phyloP scores from a whole-genome alignment of 495 filamentous ascomycete species.

The Niebla homalea region DNA sequence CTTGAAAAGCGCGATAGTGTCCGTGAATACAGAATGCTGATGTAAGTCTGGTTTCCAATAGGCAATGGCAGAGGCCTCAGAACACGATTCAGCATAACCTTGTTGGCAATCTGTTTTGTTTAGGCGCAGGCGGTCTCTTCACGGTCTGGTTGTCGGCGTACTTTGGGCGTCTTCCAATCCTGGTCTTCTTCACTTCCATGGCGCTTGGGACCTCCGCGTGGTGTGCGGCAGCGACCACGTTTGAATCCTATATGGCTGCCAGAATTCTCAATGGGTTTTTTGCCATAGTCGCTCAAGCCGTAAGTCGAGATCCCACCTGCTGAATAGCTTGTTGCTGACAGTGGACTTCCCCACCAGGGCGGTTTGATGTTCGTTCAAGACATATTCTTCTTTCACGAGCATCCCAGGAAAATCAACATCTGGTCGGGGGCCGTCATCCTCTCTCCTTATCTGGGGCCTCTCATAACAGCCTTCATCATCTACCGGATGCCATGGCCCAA shows the following conservation, averaged over 20 bases:
- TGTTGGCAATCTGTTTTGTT: slow-evolving; percentile 45
- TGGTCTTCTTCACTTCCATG: slow-evolving; percentile 43
- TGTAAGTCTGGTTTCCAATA: background rate
- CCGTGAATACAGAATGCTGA: background rate
- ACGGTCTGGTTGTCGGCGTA: slow-evolving; percentile 41
- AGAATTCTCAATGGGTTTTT: slow-evolving; percentile 53
- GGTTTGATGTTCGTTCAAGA: slow-evolving; percentile 53
- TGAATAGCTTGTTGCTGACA: too few relatives aligned
- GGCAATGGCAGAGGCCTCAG: slow-evolving; percentile 22
- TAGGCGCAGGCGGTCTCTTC: slow-evolving; percentile 42
- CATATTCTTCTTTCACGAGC: slow-evolving; percentile 54
- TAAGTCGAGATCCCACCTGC: slow-evolving; percentile 7
- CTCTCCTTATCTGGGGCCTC: slow-evolving; percentile 47
- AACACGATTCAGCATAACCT: slow-evolving; percentile 40
- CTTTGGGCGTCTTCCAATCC: slow-evolving; percentile 46
- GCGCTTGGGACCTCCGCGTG: slow-evolving; percentile 37
- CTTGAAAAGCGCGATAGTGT: background rate
- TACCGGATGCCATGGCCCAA: slow-evolving; percentile 36
- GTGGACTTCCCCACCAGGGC: slow-evolving; percentile 24
- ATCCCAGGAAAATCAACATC: slow-evolving; percentile 49
- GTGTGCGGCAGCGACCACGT: slow-evolving; percentile 38
- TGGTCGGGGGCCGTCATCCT: slow-evolving; percentile 40
- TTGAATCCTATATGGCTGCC: slow-evolving; percentile 44
- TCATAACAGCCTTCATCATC: slow-evolving; percentile 46
- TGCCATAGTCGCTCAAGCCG: slow-evolving; percentile 39